phyloP scores from a whole-genome alignment of 176 grass and related monocot genomes.

The Pharus latifolius region DNA sequence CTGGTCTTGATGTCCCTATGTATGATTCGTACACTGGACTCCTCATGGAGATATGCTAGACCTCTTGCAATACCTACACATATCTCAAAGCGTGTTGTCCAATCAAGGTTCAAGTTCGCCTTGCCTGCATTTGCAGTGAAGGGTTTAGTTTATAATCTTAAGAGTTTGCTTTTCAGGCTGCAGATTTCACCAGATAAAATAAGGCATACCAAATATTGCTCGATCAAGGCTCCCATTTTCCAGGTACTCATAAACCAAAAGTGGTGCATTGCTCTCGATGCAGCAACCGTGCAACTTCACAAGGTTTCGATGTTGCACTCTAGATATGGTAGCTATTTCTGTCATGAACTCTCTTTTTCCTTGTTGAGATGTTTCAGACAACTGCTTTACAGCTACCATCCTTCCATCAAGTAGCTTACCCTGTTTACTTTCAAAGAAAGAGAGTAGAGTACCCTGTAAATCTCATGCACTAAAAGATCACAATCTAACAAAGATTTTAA shows the following conservation, averaged over 20 bases:
- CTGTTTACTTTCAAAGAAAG: too few species aligned
- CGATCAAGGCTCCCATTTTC: constrained; percentile 47
- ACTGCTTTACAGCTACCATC: constrained; percentile 33
- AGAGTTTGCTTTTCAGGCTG: too few species aligned
- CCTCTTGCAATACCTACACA: constrained; percentile 25
- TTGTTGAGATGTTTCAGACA: constrained; percentile 29
- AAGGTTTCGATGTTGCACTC: constrained; percentile 40
- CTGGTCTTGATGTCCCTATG: too few species aligned
- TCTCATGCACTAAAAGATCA: too few species aligned
- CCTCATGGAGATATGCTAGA: constrained; percentile 35
- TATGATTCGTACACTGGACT: constrained; percentile 31
- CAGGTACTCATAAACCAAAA: constrained; percentile 43
- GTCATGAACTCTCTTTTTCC: constrained; percentile 35
- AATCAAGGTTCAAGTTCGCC: constrained; percentile 17
- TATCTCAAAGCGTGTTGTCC: constrained; percentile 30
- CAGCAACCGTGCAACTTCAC: constrained; percentile 49
- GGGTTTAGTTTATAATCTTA: too few species aligned
- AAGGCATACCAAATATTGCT: constrained; percentile 34
- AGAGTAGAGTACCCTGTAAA: too few species aligned
- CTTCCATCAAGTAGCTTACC: constrained; percentile 38
- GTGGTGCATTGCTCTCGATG: constrained; percentile 19
- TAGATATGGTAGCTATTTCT: constrained; percentile 42
- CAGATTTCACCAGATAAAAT: too few species aligned
- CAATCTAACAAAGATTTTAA: too few species aligned
- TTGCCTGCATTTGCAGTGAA: too few species aligned